Conservation (phyloP, 2,329 filamentous ascomycete genomes). For the Pochonia chlamydosporia region DNA sequence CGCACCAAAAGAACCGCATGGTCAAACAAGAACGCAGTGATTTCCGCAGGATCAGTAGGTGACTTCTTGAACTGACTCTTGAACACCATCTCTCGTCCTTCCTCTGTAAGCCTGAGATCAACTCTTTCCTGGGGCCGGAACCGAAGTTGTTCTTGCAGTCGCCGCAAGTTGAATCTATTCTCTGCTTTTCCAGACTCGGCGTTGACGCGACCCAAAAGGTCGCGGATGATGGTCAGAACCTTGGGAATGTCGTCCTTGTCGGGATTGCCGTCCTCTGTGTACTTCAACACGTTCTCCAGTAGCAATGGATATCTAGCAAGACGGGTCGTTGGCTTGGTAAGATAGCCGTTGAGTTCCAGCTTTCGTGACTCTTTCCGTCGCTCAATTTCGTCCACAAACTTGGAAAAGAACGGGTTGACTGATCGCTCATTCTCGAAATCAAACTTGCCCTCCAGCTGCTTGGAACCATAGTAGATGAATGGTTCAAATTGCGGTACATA, state of each 20-base stretch:
- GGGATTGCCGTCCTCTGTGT: slow-evolving; percentile 80
- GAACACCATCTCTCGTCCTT: slow-evolving; percentile 86
- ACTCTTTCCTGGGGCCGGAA: slow-evolving; percentile 88
- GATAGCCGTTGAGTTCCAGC: slow-evolving; percentile 91
- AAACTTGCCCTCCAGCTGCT: slow-evolving; percentile 93
- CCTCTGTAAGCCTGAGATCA: slow-evolving; percentile 89
- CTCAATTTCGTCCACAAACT: slow-evolving; percentile 95
- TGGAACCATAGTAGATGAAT: slow-evolving; percentile 93
- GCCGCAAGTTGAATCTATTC: slow-evolving; percentile 92
- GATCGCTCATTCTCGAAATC: slow-evolving; percentile 96
- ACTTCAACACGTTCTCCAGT: slow-evolving; percentile 85
- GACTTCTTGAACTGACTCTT: slow-evolving; percentile 93
- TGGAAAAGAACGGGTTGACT: slow-evolving; percentile 75
- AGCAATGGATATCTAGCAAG: slow-evolving; percentile 89
- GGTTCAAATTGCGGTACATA: slow-evolving; percentile 90
- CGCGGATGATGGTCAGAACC: slow-evolving; percentile 79
- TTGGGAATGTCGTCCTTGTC: slow-evolving; percentile 91
- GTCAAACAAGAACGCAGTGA: slow-evolving; percentile 93
- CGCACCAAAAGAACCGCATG: slow-evolving; percentile 89
- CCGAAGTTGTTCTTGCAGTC: slow-evolving; percentile 84
- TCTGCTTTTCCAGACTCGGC: slow-evolving; percentile 94
- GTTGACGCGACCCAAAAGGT: slow-evolving; percentile 83
- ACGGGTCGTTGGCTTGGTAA: slow-evolving; percentile 95
- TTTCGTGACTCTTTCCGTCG: slow-evolving; percentile 94
- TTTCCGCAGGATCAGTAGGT: slow-evolving; percentile 79